Base-by-base conservation (phyloP, 2,329 filamentous ascomycete genomes). In the Microcyclospora pomicola region DNA sequence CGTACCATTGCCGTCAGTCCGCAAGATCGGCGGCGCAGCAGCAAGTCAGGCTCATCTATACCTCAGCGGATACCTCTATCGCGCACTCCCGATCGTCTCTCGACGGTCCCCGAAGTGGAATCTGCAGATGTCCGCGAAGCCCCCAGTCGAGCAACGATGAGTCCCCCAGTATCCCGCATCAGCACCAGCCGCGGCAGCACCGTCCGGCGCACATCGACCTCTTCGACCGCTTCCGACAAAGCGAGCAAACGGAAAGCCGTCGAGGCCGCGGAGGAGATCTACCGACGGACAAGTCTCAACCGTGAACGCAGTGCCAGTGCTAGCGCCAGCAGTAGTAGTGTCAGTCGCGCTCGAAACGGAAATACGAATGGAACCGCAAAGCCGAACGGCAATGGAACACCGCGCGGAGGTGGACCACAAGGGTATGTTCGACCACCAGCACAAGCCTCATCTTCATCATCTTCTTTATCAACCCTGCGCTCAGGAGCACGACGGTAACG, bases 1-100 rank as follows among this genome's bases (percentile, higher is more conserved):
- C 51, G 54, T 10, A 52, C 54, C 3, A 57, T 57, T 35, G 49
- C 54, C 11, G 44, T 57, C 28, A 53, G 49, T 33, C 53, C 54
- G 11, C 42, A 42, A n/a, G 34, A 37, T 12, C 38, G 33, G 19
- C 35, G 35, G 15, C 19, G 31, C 27, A 33, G 37, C 27, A 32
- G 35, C 27, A 34, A 33, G 30, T 31, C 30, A 31, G 30, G 12
- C 30, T 31, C 30, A 6, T 15, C 19, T 7, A 24, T 24, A 5
- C 19, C 19, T 24, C 19, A 24, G 19, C 19, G 19, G 7, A 24
- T 24, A 24, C 30, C 12, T n/a, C 30, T 42, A 9, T 39, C 44
- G 33, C 41, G 45, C 9, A 52, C 52, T 7, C 52, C 51, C 9
- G 54, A 54, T 19, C 50, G 52, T 29, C 48, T 54, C 9, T 53